These are phyloP conservation scores for Ascochyta rabiei DNA, from an alignment of 2,329 filamentous ascomycete genomes.

Conservation along the genomic window DNA sequence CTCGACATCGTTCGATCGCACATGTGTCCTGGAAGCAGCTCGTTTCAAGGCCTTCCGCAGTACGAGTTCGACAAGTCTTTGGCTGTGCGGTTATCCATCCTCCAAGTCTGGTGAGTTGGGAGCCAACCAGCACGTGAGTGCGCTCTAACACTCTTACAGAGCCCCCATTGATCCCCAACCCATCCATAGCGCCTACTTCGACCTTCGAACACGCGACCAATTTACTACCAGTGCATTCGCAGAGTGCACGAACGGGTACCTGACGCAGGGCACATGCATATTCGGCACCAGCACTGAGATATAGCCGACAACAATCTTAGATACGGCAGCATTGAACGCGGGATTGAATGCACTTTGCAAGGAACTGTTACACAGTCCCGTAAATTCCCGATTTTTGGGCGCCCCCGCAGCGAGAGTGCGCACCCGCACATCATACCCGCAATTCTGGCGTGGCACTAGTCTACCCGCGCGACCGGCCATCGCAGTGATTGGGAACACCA, in stretches of 20 bases:
- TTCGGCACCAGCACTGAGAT: not conserved
- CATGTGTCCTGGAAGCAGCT: constrained; percentile 33
- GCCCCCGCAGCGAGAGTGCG: constrained; percentile 34
- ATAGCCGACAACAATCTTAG: not conserved
- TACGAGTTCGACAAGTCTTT: constrained; percentile 37
- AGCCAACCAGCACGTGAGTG: constrained; percentile 12
- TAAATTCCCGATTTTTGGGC: constrained; percentile 23
- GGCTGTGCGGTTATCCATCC: constrained; percentile 25
- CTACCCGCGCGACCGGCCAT: constrained; percentile 26
- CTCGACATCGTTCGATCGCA: constrained; percentile 31
- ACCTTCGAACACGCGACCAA: constrained; percentile 4
- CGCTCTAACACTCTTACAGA: constrained; percentile 24
- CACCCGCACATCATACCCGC: constrained; percentile 27
- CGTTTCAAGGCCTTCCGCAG: constrained; percentile 32
- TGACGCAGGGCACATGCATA: not conserved
- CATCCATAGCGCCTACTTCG: constrained; percentile 9
- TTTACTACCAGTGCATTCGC: not conserved
- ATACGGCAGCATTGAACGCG: not conserved
- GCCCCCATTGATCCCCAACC: constrained; percentile 13
- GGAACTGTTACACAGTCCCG: constrained; percentile 23
- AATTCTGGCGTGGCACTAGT: constrained; percentile 26
- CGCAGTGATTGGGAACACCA: constrained; percentile 19
- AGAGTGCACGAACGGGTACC: constrained; percentile 2
- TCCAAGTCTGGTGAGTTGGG: constrained; percentile 19
- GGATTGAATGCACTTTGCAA: constrained; percentile 6